These are phyloP conservation scores for Colletotrichum cordylinicola DNA, from an alignment of 2,329 filamentous ascomycete genomes.

Conservation along the genomic window DNA sequence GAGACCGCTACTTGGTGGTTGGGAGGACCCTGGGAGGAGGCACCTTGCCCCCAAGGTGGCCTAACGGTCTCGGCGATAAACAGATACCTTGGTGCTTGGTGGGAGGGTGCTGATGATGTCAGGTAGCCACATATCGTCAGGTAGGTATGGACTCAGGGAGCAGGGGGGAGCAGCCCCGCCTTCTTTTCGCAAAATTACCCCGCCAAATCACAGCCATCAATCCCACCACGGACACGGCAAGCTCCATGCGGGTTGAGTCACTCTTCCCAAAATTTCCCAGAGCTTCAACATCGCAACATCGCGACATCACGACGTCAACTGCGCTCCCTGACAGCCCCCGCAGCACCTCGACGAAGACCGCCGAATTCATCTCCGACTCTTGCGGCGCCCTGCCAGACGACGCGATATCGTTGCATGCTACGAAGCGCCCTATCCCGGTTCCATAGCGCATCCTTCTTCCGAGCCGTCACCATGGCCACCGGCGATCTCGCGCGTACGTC, in stretches of 20 bases:
- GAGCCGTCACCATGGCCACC: constrained; percentile 8
- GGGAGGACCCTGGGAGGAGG: constrained; percentile 5
- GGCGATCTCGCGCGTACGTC: constrained; percentile 11
- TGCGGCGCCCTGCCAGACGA: neutral
- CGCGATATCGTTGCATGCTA: neutral
- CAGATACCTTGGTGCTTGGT: neutral
- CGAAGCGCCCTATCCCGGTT: neutral
- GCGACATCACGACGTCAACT: neutral
- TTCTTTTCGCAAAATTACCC: constrained; percentile 6
- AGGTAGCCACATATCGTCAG: constrained; percentile 11
- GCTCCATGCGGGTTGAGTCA: constrained; percentile 21
- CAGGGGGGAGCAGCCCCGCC: neutral
- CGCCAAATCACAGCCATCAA: constrained; percentile 20
- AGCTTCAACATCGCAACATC: constrained; percentile 10
- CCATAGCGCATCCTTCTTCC: neutral
- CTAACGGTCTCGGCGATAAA: neutral
- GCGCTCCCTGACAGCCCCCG: neutral
- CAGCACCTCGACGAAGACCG: neutral
- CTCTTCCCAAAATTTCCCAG: constrained; percentile 15
- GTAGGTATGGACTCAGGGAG: no score
- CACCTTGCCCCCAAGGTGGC: neutral
- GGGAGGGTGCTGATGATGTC: neutral
- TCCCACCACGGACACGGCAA: neutral
- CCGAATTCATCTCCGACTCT: fast-evolving
- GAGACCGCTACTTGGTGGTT: constrained; percentile 1